Conservation (phyloP, 2,329 filamentous ascomycete species). For the Alternaria alternata region DNA sequence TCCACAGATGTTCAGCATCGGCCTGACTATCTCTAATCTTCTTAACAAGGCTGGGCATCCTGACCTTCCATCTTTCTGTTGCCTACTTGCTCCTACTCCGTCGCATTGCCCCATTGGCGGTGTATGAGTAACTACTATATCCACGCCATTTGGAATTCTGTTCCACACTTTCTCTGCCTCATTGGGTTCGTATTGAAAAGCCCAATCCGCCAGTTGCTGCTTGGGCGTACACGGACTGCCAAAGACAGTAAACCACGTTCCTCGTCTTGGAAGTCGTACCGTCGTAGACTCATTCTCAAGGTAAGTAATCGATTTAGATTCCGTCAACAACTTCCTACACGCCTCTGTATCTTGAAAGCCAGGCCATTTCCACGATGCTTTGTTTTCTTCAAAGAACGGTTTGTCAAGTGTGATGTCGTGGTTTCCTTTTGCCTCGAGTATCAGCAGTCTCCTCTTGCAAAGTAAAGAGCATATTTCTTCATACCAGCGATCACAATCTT, state of each 20-base stretch:
- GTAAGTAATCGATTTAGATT: constrained; percentile 67
- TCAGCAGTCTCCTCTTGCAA: not conserved
- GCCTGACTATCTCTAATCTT: constrained; percentile 68
- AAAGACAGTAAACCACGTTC: constrained; percentile 71
- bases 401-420: constrained; percentile 76
- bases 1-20: constrained; percentile 72
- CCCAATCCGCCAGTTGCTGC: constrained; percentile 64
- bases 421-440: constrained; percentile 64
- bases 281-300: constrained; percentile 66
- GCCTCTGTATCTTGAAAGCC: constrained; percentile 60
- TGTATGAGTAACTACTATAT: constrained; percentile 76
- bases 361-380: constrained; percentile 65
- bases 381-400: constrained; percentile 66
- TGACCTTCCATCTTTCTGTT: constrained; percentile 38
- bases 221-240: constrained; percentile 72
- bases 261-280: constrained; percentile 66
- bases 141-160: constrained; percentile 66
- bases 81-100: constrained; percentile 1
- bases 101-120: constrained; percentile 70
- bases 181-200: constrained; percentile 67
- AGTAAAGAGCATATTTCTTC: not conserved
- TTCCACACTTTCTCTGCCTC: constrained; percentile 64
- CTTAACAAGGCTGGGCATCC: constrained; percentile 69
- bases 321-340: constrained; percentile 63
- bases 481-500: constrained; percentile 76